Evolutionary conservation across 257 asterid genomes (phyloP).

Genomic region (Perilla frutescens): DNA sequence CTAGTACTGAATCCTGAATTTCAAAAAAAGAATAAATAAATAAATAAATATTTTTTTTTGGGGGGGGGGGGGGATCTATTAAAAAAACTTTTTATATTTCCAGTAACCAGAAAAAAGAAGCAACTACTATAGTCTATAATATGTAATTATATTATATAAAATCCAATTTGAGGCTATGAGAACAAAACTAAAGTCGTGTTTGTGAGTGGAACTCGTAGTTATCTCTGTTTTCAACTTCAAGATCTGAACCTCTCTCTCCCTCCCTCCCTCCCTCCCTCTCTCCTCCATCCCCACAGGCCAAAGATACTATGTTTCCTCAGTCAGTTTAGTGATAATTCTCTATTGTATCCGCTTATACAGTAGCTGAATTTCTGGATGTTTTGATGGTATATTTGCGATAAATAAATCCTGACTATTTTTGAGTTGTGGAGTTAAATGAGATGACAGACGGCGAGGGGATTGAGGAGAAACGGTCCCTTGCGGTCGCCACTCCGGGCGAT

Average conservation of each 20-base stretch:
- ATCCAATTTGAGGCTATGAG: too few relatives aligned
- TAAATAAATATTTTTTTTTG: too few relatives aligned
- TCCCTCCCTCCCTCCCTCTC: neutral
- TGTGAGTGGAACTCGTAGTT: neutral
- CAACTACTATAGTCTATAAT: too few relatives aligned
- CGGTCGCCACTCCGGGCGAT: conserved; percentile 47
- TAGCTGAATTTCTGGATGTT: conserved; percentile 21
- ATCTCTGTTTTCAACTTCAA: neutral
- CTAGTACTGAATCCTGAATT: too few relatives aligned
- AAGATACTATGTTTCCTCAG: conserved; percentile 14
- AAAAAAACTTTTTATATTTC: too few relatives aligned
- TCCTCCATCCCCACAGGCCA: conserved; percentile 14
- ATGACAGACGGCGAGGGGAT: conserved; percentile 65
- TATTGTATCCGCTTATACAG: neutral
- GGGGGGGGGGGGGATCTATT: too few relatives aligned
- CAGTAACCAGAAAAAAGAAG: too few relatives aligned
- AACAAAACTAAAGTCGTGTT: conserved; percentile 15
- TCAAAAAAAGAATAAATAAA: too few relatives aligned
- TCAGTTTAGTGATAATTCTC: conserved; percentile 1
- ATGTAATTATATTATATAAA: too few relatives aligned
- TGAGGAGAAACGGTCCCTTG: conserved; percentile 54
- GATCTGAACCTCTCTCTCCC: conserved; percentile 24
- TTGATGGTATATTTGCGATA: conserved; percentile 26
- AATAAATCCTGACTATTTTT: conserved; percentile 19
- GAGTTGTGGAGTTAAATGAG: conserved; percentile 36